phyloP scores from a whole-genome alignment of 192 early-diverging fungal genomes.

The Coemansia sp. region DNA sequence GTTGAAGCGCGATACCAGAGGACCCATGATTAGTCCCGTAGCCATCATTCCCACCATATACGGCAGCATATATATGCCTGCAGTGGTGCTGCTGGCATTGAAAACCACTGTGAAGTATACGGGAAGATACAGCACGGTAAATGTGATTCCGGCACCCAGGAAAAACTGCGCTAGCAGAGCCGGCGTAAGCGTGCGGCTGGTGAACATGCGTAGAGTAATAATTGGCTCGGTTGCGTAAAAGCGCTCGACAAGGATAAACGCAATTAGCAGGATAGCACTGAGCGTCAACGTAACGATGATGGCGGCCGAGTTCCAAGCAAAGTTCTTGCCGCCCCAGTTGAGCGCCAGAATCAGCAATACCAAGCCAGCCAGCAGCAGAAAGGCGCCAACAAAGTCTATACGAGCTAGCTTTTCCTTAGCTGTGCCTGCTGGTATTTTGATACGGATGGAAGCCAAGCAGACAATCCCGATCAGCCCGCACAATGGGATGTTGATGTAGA shows the following conservation, averaged over 20 bases:
- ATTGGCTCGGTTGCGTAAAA: conserved; percentile 67
- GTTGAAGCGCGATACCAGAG: conserved; percentile 18
- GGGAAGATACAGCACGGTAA: conserved; percentile 30
- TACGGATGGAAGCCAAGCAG: conserved; percentile 15
- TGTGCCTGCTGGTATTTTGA: conserved; percentile 9
- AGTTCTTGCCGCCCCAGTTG: conserved; percentile 69
- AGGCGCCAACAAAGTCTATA: conserved; percentile 64
- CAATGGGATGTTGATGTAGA: conserved; percentile 57
- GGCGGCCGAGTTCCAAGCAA: conserved; percentile 60
- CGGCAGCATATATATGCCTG: conserved; percentile 28
- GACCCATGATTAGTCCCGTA: conserved; percentile 20
- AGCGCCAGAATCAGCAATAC: conserved; percentile 67
- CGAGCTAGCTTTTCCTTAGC: conserved; percentile 54
- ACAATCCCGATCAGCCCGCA: conserved; percentile 42
- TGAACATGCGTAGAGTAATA: conserved; percentile 57
- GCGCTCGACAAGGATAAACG: conserved; percentile 62
- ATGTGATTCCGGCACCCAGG: conserved; percentile 24
- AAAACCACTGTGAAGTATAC: conserved; percentile 31
- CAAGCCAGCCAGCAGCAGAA: conserved; percentile 54
- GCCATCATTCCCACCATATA: conserved; percentile 31
- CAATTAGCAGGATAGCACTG: conserved; percentile 47
- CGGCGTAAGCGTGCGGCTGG: conserved; percentile 14
- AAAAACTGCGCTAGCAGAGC: conserved; percentile 25
- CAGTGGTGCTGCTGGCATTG: conserved; percentile 16
- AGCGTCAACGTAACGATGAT: conserved; percentile 50